Base-by-base conservation (phyloP, 1,139 yeast genomes). In the Magnusiomyces suaveolens region DNA sequence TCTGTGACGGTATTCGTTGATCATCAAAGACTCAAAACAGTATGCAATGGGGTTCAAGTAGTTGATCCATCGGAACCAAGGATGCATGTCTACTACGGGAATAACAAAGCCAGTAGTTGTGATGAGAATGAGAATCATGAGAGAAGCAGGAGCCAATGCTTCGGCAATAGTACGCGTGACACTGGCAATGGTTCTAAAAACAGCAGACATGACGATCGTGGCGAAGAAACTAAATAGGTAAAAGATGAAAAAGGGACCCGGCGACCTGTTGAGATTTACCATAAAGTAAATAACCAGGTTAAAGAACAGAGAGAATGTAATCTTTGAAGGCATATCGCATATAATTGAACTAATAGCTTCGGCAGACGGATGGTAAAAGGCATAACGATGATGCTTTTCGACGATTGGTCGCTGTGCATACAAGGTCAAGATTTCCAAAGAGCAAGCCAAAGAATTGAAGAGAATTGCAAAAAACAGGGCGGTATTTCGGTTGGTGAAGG, bases 371-470 rank as follows among this genome's bases (percentile, higher is more conserved):
- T 83, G 87, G 64, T 84, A 86, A 54, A 86, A 68, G 0, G 89
- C 87, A 66, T 80, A 86, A 43, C 80, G 75, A 64, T 82, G 83
- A 62, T 87, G 95, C 65, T 87, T 87, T 67, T 84, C 90, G 29
- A 85, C 84, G 59, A 87, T 79, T 1, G 86, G 82, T 65, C 95
- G 80, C 12, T 87, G 82, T 64, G 82, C 89, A 60, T 75, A 80
- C 54, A 84, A 70, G 8, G 85, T 71, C 71, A 83, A 77, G 60
- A 87, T 81, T 69, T 87, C 95, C 67, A 85, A 74, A 62, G 84
- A 71, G 18, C 89, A 84, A 23, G 85, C 74, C 68, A 87, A 82
- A n/a, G 90, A 87, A 67, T 85, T 85, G 71, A 83, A 84, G 64
- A 87, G 74, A 52, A 84, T 78, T 49, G 92, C 85, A 66, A 84